Evolutionary conservation across 441 rosid species (phyloP).

Genomic region (Pelargonium fulgidum): DNA sequence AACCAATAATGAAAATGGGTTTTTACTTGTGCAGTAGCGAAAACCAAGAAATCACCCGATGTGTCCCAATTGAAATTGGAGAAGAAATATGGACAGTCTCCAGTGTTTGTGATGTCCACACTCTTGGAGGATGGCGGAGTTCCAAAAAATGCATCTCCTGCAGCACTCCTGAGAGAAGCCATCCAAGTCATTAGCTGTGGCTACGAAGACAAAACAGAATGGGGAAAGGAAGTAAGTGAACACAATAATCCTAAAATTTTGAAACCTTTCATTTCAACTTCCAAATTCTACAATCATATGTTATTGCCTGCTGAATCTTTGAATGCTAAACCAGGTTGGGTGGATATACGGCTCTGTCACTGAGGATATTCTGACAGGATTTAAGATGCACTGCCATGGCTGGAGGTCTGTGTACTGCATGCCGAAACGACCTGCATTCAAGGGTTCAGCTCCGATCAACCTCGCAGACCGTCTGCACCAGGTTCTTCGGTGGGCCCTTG

Average conservation of each 20-base stretch:
- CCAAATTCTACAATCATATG: background rate
- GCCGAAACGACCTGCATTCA: constrained; percentile 75
- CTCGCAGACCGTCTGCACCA: constrained; percentile 97
- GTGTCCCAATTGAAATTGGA: constrained; percentile 66
- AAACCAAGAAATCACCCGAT: constrained; percentile 50
- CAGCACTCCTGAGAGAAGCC: constrained; percentile 87
- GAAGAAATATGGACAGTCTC: constrained; percentile 90
- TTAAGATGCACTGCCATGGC: constrained; percentile 99
- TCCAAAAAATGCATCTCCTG: constrained; percentile 67
- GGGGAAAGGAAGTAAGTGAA: constrained; percentile 83
- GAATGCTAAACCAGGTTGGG: constrained; percentile 51
- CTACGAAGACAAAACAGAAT: constrained; percentile 91
- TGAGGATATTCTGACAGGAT: constrained; percentile 94
- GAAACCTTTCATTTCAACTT: background rate
- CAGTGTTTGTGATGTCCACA: constrained; percentile 75
- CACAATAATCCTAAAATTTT: background rate
- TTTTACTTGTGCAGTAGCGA: constrained; percentile 36
- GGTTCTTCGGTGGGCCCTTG: constrained; percentile 97
- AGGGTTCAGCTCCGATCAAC: constrained; percentile 97
- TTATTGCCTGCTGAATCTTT: background rate
- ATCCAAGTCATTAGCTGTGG: constrained; percentile 97
- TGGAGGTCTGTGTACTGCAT: constrained; percentile 97
- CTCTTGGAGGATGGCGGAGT: constrained; percentile 80
- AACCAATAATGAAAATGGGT: background rate
- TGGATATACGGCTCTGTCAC: constrained; percentile 99